Evolutionary conservation across 2,329 filamentous ascomycete species (phyloP), one percentile per base, ranked within the genome.

Genomic region (Epichloe sp.): DNA sequence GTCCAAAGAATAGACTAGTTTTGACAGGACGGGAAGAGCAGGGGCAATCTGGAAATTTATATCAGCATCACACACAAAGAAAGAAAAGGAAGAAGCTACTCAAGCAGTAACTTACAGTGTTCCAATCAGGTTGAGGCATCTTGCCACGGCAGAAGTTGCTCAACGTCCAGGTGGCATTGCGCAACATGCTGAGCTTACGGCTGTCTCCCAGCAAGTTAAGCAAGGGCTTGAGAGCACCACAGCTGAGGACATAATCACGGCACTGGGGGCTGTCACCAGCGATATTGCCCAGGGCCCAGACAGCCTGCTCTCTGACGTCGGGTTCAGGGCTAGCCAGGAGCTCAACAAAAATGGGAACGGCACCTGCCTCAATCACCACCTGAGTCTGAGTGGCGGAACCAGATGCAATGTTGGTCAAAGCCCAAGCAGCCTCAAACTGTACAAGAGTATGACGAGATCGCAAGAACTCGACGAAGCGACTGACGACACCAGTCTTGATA

Each of bases 111-210:
- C 88, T 71, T 78, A 95, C 89, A 38, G 88, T 96, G 65, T 83
- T 82, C 93, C 93, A 98, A 67, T 98, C 93, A 45, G 93, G 93
- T 74, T 98, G 93, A 48, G 93, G 93, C 8, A 91, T 96, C 81
- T 98, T 98, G 72, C 93, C 93, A 77, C 93, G 88, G 76, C 93
- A 98, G 75, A 98, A 98, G 78, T 98, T 98, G 79, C 93, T 97
- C 52, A 98, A 76, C 44, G 93, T 98, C 93, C 93, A 98, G 23
- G 93, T 98, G 37, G 93, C 93, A 68, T 98, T 98, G 60, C 93
- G 82, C 49, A 98, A 83, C 93, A 98, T 98, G 79, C 90, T 97
- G 53, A 98, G 77, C 78, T 98, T 98, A 64, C 93, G 89, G 75
- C 93, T 96, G 70, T 98, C 93, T 50, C 91, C 91, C 52, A 98